Conservation (phyloP, 208 protist species). For the Porcisia hertigi region DNA sequence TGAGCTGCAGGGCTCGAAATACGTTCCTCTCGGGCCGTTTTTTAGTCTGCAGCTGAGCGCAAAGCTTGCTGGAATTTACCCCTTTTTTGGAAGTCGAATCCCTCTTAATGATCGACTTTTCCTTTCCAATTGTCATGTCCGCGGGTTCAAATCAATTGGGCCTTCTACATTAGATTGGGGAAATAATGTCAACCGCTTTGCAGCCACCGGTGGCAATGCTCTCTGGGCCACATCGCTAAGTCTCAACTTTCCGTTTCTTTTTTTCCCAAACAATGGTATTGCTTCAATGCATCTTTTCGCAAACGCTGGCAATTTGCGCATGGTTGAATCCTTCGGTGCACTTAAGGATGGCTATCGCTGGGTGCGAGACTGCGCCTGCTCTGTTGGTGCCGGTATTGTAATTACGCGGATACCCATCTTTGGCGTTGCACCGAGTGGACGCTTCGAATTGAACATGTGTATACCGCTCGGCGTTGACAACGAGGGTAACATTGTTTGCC, state of each 20-base stretch:
- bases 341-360: constrained; percentile 52
- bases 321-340: constrained; percentile 47
- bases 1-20: constrained; percentile 71
- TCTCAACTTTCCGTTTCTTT: constrained; percentile 83
- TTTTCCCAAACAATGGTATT: constrained; percentile 82
- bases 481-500: constrained; percentile 49
- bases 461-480: constrained; percentile 70
- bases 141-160: constrained; percentile 78
- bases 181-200: constrained; percentile 34
- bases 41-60: constrained; percentile 76
- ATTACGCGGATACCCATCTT: constrained; percentile 85
- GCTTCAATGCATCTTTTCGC: constrained; percentile 85
- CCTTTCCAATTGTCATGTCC: constrained; percentile 73
- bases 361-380: constrained; percentile 69
- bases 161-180: constrained; percentile 70
- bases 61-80: constrained; percentile 69
- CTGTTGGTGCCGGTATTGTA: constrained; percentile 74
- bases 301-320: constrained; percentile 74
- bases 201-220: constrained; percentile 82
- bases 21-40: constrained; percentile 70
- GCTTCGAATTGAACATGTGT: constrained; percentile 82
- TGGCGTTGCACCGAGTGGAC: constrained; percentile 68
- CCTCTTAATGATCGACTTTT: constrained; percentile 88
- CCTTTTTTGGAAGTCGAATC: constrained; percentile 54
- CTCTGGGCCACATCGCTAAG: constrained; percentile 81